Evolutionary conservation across 2,329 filamentous ascomycete genomes (phyloP), one percentile per base, ranked within the genome.

Genomic region (Furcasterigmium sp.): DNA sequence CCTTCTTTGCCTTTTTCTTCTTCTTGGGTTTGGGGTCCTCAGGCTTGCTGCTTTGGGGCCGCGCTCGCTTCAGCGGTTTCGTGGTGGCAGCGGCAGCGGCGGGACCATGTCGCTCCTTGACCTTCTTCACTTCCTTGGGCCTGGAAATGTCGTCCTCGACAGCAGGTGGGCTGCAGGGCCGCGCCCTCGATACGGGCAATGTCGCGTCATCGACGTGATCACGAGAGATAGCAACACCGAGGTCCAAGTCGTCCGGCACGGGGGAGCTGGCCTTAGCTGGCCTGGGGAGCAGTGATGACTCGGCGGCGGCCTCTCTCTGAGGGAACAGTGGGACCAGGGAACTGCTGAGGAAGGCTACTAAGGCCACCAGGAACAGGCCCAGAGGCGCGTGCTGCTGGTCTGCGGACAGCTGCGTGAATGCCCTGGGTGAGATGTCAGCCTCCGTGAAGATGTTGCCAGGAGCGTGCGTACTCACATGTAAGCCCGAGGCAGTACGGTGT

Each of bases 381-480:
- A 91, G 69, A 4, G 80, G 70, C 3, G 86, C 79, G 60, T 87
- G 87, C 55, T 89, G 86, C 26, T 75, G 78, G 59, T 91, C 85
- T 15, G 82, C 82, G 4, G 84, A 67, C 34, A 91, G 65, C 49
- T 82, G 83, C 1, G 82, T 81, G 59, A 91, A 91, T 1, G 78
- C 67, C 5, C 77, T 82, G 43, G 32, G 32, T 35, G 9, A 17
- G 14, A 35, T 35, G 32, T 10, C 3, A 17, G 32, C 15, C 32
- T 18, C 7, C 7, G 23, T 26, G 11, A 7, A 7, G 7, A 30
- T 30, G 21, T 39, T 6, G n/a, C 14, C n/a, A 7, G 8, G 32
- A 11, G 14, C 19, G 7, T 19, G 14, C 20, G 6, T 18, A 53
- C 61, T 51, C 53, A 66, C 67, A 64, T 23, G 44, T 62, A 69